Conservation (phyloP, 306 rosid genomes). For the Fagus crenata region DNA sequence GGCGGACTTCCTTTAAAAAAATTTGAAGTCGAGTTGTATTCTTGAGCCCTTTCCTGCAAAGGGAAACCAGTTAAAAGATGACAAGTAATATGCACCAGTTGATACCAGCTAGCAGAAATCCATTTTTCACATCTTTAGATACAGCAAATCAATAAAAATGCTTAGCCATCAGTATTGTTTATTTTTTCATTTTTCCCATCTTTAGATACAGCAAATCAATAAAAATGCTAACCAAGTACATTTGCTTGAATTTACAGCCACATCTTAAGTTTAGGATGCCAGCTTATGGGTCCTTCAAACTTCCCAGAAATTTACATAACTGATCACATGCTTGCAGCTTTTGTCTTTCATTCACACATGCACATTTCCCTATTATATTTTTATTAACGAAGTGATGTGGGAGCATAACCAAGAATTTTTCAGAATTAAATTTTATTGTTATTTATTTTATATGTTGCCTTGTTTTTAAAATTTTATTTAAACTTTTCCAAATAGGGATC, state of each 20-base stretch:
- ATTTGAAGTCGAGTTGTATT: constrained; percentile 51
- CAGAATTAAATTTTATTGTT: too few relatives aligned
- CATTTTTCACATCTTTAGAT: not conserved
- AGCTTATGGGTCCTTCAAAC: not conserved
- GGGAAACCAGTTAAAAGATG: constrained; percentile 19
- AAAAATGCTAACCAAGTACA: too few relatives aligned
- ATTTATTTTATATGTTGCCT: too few relatives aligned
- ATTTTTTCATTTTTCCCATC: too few relatives aligned
- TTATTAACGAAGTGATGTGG: not conserved
- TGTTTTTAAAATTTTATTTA: too few relatives aligned
- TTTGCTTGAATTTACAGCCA: not conserved
- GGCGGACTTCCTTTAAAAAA: constrained; percentile 53
- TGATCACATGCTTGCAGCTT: not conserved
- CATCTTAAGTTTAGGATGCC: not conserved
- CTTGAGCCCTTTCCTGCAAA: constrained; percentile 64
- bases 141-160: not conserved
- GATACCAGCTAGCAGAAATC: not conserved
- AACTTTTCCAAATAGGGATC: too few relatives aligned
- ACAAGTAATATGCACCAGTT: not conserved
- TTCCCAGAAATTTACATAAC: not conserved
- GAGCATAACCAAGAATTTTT: too few relatives aligned
- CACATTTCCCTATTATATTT: not conserved
- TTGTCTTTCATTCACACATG: not conserved
- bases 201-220: too few relatives aligned
- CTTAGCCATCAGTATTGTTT: not conserved